These are phyloP conservation scores for Fusarium proliferatum DNA, from an alignment of 2,329 filamentous ascomycete genomes.

Conservation along the genomic window DNA sequence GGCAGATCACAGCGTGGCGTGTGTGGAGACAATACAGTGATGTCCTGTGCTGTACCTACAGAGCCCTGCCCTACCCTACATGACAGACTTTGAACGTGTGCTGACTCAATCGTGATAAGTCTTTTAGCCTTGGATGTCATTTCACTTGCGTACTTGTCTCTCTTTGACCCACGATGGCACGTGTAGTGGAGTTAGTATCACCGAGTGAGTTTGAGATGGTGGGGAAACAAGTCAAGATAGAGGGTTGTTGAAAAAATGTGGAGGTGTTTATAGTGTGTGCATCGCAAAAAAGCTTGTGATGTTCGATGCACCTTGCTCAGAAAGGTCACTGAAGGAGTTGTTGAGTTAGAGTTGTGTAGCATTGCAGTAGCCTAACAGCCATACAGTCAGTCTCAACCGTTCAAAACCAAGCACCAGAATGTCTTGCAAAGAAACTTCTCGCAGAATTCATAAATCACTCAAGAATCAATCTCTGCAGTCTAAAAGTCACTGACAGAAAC, in stretches of 20 bases:
- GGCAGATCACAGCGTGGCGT: conserved; percentile 39
- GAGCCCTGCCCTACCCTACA: conserved; percentile 17
- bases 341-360: background rate
- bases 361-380: background rate
- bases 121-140: background rate
- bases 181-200: conserved; percentile 1
- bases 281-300: conserved; percentile 1
- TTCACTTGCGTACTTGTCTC: background rate
- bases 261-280: conserved; percentile 31
- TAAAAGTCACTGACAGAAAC: background rate
- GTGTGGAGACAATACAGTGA: conserved; percentile 3
- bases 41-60: background rate
- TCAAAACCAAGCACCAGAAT: too few species aligned
- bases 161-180: background rate
- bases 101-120: conserved; percentile 9
- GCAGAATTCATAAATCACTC: conserved; percentile 14
- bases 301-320: background rate
- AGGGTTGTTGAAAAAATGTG: conserved; percentile 6
- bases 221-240: background rate
- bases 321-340: background rate
- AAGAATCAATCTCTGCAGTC: background rate
- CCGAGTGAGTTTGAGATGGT: background rate
- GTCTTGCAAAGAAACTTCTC: background rate
- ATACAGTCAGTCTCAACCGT: background rate
- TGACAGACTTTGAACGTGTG: conserved; percentile 9